Evolutionary conservation across 768 basidiomycete genomes (phyloP), one percentile per base, ranked within the genome.

Genomic region (Auricularia sp.): DNA sequence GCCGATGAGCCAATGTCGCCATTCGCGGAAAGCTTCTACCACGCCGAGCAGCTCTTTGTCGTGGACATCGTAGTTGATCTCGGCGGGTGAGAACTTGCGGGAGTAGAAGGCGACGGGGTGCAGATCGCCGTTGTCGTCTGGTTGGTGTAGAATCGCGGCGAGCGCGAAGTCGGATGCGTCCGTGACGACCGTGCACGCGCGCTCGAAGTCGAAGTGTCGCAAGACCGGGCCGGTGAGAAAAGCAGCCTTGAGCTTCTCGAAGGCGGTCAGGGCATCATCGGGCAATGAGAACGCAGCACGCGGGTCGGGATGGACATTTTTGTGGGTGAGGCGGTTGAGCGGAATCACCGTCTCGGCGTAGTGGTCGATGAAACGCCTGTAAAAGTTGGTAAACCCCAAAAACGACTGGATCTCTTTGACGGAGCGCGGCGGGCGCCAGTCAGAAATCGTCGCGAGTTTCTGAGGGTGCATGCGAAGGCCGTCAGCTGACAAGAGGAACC

Each of bases 1-100:
- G 5, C 73, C 79, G 75, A 62, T 80, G 72, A 0, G 74, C 74
- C 63, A 71, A 65, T 39, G 80, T 68, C 59, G 72, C 69, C n/a
- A 79, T 7, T 69, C 39, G 8, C 61, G 45, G 24, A 24, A 24
- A 24, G 24, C 24, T 24, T 24, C 24, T 24, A 24, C 24, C 24
- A 24, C 24, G 24, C 24, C 24, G 24, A 24, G 24, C 24, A 24
- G 24, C 24, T 24, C 24, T 24, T 24, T 24, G 24, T 24, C 24
- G 24, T 24, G 24, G 24, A 24, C 24, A 1, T 24, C 24, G 24
- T 24, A 24, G 24, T 24, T 24, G 24, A 24, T 24, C 24, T 24
- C 24, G 24, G 24, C 24, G 24, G 24, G 24, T 24, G 24, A 24
- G 24, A 24, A 24, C 24, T 24, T 24, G 24, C 24, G 24, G 24